Evolutionary conservation across 495 filamentous ascomycete species (phyloP).

Genomic region (Letharia columbiana): DNA sequence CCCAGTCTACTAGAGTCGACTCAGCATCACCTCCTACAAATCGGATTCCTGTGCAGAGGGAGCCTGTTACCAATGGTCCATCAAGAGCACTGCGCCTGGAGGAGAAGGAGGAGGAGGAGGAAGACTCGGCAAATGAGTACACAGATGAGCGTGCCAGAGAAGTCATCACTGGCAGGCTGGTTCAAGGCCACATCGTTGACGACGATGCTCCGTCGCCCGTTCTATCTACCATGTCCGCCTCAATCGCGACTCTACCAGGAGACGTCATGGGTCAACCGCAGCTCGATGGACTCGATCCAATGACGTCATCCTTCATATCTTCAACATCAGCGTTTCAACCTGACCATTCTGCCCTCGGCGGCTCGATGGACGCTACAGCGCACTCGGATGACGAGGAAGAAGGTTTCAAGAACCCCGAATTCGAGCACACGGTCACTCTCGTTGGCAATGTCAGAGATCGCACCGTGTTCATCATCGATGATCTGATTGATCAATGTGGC

Average conservation of each 20-base stretch:
- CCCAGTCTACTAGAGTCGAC: slow-evolving; percentile 20
- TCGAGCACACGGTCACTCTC: slow-evolving; percentile 90
- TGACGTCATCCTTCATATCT: slow-evolving; percentile 60
- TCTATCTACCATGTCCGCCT: slow-evolving; percentile 53
- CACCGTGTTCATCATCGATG: slow-evolving; percentile 89
- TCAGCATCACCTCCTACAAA: slow-evolving; percentile 20
- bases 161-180: slow-evolving; percentile 81
- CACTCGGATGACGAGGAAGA: slow-evolving; percentile 88
- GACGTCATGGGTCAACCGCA: slow-evolving; percentile 34
- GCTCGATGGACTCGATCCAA: slow-evolving; percentile 49
- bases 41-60: slow-evolving; percentile 28
- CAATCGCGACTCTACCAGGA: slow-evolving; percentile 35
- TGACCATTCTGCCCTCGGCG: slow-evolving; percentile 61
- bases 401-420: slow-evolving; percentile 56
- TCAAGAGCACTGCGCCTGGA: slow-evolving; percentile 26
- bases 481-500: slow-evolving; percentile 96
- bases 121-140: slow-evolving; percentile 56
- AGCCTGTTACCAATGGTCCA: slow-evolving; percentile 26
- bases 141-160: slow-evolving; percentile 81
- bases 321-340: slow-evolving; percentile 44
- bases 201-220: slow-evolving; percentile 80
- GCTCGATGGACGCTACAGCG: slow-evolving; percentile 67
- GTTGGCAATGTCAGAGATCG: slow-evolving; percentile 85
- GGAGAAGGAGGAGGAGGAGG: slow-evolving; percentile 31
- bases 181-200: slow-evolving; percentile 95